Conservation (phyloP, 2,329 filamentous ascomycete species). For the Thermochaetoides dissita region DNA sequence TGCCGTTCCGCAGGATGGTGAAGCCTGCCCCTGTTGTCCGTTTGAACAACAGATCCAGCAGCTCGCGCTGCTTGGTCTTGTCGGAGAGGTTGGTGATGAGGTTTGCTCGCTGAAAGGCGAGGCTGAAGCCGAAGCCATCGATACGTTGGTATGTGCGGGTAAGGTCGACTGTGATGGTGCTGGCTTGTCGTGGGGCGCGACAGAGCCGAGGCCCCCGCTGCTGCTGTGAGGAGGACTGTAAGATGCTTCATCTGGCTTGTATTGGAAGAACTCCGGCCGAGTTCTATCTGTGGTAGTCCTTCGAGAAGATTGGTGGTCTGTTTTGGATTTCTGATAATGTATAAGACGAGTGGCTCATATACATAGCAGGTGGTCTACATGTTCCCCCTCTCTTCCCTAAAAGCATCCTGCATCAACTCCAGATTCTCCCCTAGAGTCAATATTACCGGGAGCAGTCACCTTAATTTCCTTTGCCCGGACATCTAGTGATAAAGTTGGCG, state of each 20-base stretch:
- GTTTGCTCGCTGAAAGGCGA: slow-evolving; percentile 31
- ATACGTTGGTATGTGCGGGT: slow-evolving; percentile 30
- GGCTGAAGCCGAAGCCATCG: slow-evolving; percentile 31
- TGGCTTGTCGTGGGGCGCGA: slow-evolving; percentile 9
- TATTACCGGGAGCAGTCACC: too few relatives aligned
- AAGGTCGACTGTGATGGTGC: slow-evolving; percentile 25
- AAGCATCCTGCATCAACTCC: too few relatives aligned
- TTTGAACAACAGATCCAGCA: slow-evolving; percentile 31
- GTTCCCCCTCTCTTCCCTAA: too few relatives aligned
- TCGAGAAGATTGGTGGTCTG: too few relatives aligned
- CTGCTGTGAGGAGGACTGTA: slow-evolving; percentile 3
- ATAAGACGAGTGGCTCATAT: too few relatives aligned
- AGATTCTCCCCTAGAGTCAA: too few relatives aligned
- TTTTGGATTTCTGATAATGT: too few relatives aligned
- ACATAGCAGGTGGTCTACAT: too few relatives aligned
- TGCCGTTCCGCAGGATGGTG: slow-evolving; percentile 31
- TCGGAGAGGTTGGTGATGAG: slow-evolving; percentile 26
- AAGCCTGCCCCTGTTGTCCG: slow-evolving; percentile 29
- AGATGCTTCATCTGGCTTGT: neutral
- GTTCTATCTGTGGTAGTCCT: too few relatives aligned
- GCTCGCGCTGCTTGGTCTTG: slow-evolving; percentile 25
- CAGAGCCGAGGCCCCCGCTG: slow-evolving; percentile 1
- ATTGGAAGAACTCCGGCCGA: too few relatives aligned
- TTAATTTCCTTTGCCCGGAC: too few relatives aligned
- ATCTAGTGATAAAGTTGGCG: too few relatives aligned